These are phyloP conservation scores for Triangularia setosa DNA, from an alignment of 2,329 filamentous ascomycete genomes.

Conservation along the genomic window DNA sequence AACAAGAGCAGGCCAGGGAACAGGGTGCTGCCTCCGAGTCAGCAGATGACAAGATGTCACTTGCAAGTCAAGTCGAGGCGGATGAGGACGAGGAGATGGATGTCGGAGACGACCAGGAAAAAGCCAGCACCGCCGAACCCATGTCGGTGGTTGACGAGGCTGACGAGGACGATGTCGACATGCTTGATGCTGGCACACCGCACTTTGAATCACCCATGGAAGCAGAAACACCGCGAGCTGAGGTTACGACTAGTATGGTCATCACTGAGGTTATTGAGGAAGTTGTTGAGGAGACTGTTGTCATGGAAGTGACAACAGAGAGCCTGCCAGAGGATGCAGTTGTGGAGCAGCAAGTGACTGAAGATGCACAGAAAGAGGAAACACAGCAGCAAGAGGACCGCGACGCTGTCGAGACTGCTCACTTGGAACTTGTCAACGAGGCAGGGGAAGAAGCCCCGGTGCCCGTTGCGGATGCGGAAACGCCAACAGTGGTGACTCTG, in stretches of 20 bases:
- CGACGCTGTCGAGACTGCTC: neutral
- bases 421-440: neutral
- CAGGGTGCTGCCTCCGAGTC: neutral
- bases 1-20: neutral
- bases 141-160: neutral
- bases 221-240: neutral
- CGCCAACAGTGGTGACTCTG: neutral
- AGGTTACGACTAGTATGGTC: neutral
- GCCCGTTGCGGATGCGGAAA: neutral
- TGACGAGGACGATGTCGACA: neutral
- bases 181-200: neutral
- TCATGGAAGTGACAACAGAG: neutral
- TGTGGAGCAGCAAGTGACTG: neutral
- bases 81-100: constrained; percentile 3
- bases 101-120: constrained; percentile 16
- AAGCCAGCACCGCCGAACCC: constrained; percentile 9
- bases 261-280: constrained; percentile 6
- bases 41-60: constrained; percentile 5
- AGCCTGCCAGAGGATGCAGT: neutral
- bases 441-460: neutral
- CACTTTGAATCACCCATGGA: neutral
- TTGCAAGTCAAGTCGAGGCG: constrained; percentile 16
- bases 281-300: neutral
- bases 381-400: neutral
- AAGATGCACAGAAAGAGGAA: neutral